Conservation (phyloP, 129 eudicot genomes). For the Saussurea involucrata region DNA sequence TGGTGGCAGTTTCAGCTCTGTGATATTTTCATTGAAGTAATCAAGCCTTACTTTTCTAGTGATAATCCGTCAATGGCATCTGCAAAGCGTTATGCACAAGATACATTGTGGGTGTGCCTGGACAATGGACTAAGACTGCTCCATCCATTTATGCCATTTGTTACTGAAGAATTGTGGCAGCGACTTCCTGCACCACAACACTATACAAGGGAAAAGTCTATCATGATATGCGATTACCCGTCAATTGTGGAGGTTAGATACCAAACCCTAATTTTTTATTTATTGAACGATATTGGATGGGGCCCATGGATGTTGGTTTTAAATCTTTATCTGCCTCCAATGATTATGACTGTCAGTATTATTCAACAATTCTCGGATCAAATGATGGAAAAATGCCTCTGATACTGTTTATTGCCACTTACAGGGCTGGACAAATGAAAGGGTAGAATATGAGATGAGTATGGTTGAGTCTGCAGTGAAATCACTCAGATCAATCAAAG, state of each 20-base stretch:
- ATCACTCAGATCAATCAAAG: conserved; percentile 66
- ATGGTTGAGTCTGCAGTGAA: conserved; percentile 61
- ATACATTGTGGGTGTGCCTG: conserved; percentile 79
- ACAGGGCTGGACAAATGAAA: conserved; percentile 75
- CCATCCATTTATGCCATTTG: conserved; percentile 94
- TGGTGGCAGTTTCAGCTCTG: conserved; percentile 96
- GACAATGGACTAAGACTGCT: conserved; percentile 81
- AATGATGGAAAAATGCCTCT: not conserved
- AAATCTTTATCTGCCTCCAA: not conserved
- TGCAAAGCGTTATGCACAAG: conserved; percentile 64
- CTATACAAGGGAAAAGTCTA: conserved; percentile 61
- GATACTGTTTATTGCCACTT: not conserved
- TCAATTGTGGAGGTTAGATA: conserved; percentile 55
- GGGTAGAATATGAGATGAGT: conserved; percentile 69
- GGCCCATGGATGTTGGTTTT: not conserved
- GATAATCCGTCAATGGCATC: conserved; percentile 40
- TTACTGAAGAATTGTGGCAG: conserved; percentile 96
- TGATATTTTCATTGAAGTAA: conserved; percentile 79
- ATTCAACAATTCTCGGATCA: conserved; percentile 7
- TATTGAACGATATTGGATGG: not conserved
- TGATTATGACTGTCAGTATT: not conserved
- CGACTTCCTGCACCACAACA: conserved; percentile 73
- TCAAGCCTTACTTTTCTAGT: conserved; percentile 73
- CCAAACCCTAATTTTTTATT: not conserved
- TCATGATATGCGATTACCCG: conserved; percentile 76